phyloP scores from a whole-genome alignment of 179 eudicot genomes.

The Carnegiea gigantea region DNA sequence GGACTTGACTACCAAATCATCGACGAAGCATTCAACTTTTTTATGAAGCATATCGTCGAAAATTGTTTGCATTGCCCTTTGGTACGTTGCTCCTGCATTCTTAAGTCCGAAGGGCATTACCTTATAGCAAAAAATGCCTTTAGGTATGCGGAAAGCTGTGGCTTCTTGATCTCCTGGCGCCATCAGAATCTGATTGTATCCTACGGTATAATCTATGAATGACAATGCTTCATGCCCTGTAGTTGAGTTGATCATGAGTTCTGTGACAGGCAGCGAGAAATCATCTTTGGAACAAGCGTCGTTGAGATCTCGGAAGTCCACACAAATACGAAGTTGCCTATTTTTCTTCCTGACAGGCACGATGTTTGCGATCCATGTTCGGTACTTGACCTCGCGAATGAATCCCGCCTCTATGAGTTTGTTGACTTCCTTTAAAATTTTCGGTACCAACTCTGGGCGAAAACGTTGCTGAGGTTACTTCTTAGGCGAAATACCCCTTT shows the following conservation, averaged over 20 bases:
- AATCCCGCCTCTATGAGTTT: too few relatives aligned
- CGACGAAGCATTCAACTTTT: neutral
- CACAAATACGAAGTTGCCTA: neutral
- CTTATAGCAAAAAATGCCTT: too few relatives aligned
- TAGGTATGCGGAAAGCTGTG: too few relatives aligned
- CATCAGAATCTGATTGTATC: too few relatives aligned
- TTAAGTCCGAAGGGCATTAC: neutral
- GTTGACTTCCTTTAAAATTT: too few relatives aligned
- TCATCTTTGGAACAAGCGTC: slow-evolving; percentile 4
- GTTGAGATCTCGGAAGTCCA: too few relatives aligned
- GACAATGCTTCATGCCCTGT: neutral
- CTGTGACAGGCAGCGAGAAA: neutral
- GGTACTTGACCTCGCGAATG: neutral
- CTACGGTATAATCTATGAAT: neutral
- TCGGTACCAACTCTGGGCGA: neutral
- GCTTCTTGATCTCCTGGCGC: too few relatives aligned
- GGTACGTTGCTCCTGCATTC: slow-evolving; percentile 9
- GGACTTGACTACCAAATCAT: neutral
- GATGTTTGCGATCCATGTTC: neutral
- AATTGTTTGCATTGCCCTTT: slow-evolving; percentile 11
- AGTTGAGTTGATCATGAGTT: neutral
- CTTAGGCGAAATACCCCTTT: neutral
- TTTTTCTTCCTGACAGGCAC: neutral
- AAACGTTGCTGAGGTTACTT: slow-evolving; percentile 1
- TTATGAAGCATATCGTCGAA: neutral